Percentiles rank a stretch among this genome's conserved stretches.
Conservation (phyloP, 345 rosid genomes). For the Psidium guajava region DNA sequence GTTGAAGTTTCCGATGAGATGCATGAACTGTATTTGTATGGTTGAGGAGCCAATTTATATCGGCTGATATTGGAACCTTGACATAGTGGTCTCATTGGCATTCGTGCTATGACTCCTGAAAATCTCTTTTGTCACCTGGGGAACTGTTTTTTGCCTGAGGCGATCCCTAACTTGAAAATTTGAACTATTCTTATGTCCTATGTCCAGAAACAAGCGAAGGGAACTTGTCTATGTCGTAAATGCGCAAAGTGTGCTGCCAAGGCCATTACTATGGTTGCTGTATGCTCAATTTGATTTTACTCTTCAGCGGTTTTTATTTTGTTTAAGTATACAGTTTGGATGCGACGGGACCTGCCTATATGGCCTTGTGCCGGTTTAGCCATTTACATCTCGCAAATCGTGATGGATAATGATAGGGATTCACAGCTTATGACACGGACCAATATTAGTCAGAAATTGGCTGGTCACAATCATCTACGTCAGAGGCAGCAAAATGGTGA, state of each 20-base stretch:
- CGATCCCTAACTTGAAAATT: background rate
- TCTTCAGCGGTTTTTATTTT: background rate
- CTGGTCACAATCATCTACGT: background rate
- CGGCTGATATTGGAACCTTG: background rate
- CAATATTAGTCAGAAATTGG: background rate
- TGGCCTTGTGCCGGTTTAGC: background rate
- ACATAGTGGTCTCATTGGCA: background rate
- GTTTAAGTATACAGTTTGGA: background rate
- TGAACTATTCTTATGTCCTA: background rate
- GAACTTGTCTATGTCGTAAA: background rate
- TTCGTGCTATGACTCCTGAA: background rate
- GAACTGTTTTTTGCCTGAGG: background rate
- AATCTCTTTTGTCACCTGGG: background rate
- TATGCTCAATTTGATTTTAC: background rate
- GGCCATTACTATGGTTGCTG: background rate
- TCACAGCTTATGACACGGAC: background rate
- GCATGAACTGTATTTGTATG: background rate
- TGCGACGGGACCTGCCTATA: background rate
- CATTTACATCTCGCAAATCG: background rate
- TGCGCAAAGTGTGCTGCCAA: background rate
- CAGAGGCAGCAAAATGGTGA: background rate
- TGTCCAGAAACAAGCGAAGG: background rate
- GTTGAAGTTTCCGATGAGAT: conserved; percentile 21
- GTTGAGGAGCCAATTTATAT: background rate
- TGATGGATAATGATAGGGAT: background rate